Conservation (phyloP, 495 filamentous ascomycete species). For the Neurospora sp. region DNA sequence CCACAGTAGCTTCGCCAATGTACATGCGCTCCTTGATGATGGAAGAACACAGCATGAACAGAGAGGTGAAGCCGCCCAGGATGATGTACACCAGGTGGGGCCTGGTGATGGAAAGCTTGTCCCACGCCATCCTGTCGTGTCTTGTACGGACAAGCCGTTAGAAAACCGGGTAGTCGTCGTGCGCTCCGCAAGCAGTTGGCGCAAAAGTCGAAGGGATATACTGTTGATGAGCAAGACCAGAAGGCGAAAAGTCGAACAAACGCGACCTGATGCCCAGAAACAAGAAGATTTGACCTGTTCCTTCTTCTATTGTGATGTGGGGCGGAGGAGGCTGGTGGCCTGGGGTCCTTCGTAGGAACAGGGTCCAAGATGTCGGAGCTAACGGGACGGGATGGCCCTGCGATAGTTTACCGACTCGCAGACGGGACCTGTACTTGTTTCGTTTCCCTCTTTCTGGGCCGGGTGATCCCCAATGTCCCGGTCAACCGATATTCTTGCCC, state of each 20-base stretch:
- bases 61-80: constrained; percentile 89
- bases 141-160: neutral
- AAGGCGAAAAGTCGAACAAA: neutral
- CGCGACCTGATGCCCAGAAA: neutral
- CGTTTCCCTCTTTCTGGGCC: neutral
- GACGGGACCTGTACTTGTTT: neutral
- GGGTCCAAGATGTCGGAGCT: neutral
- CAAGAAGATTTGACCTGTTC: neutral
- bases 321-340: neutral
- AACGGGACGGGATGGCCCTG: neutral
- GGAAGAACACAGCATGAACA: constrained; percentile 97
- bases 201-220: neutral
- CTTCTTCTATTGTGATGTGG: neutral
- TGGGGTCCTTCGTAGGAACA: neutral
- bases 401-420: neutral
- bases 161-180: neutral
- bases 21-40: constrained; percentile 98
- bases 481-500: neutral
- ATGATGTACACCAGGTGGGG: constrained; percentile 98
- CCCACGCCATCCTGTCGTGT: constrained; percentile 65
- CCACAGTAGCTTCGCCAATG: constrained; percentile 96
- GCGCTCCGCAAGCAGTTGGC: neutral
- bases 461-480: neutral
- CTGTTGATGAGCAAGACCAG: neutral
- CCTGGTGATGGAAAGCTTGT: constrained; percentile 83